Evolutionary conservation across 2,329 filamentous ascomycete species (phyloP), one percentile per base, ranked within the genome.

Genomic region (Nothophaeocryptopus gaeumannii): DNA sequence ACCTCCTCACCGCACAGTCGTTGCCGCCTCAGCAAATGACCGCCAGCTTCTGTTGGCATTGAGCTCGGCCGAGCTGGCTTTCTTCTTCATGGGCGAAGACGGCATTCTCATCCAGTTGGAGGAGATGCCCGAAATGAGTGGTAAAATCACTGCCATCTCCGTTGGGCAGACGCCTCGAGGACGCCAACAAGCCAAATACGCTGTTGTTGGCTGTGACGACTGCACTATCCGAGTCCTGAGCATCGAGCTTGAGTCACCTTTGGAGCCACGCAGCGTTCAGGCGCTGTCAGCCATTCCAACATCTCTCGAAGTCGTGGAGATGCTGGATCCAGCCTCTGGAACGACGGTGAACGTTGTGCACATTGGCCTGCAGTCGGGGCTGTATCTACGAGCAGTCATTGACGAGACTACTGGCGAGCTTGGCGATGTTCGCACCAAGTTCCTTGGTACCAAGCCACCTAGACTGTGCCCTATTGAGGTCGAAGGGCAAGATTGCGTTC

Each of bases 181-280:
- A 26, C 84, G 90, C 41, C 76, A 92, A 36, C 81, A 95, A 67
- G 96, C 91, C 67, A 89, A 89, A 1, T 99, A 95, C 73, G 78
- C 97, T 45, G 95, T 95, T 37, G 92, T 99, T 38, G 95, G 95
- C 5, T 97, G 92, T 66, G 93, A 96, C 63, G 93, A 99, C 70
- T 90, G 89, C 51, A 97, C 93, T 0, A 93, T 99, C 45, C 87
- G 93, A 45, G 89, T 99, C 45, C 46, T 67, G 35, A 62, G 56
- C 36, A 68, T 67, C 38, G 63, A 66, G 47, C 55, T 65, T 12
- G 91, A 96, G 58, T 87, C 88, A 2, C 95, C 90, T 0, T 75
- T 99, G 9, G 89, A 96, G 68, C 93, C 86, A 69, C 95, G 95
- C 66, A 96, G 90, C 3, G 88, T 99, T 2, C 93, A 97, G 70